Evolutionary conservation across 1,139 yeast genomes (phyloP), one percentile per base, ranked within the genome.

Genomic region (Candida sanyaensis): DNA sequence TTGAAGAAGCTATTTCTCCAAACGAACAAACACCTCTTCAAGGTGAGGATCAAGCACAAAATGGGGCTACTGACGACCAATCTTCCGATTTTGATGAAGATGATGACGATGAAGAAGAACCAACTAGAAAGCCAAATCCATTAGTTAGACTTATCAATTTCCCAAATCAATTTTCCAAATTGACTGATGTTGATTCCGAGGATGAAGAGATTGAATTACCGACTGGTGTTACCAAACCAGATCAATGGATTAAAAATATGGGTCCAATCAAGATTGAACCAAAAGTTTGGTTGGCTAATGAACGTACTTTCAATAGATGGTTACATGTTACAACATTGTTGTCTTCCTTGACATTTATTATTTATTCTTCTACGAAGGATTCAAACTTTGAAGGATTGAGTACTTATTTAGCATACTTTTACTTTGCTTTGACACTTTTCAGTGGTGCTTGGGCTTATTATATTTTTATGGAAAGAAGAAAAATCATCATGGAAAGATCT

Each of bases 231-330:
- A 75, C 77, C 44, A 88, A 86, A 62, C 99, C 99, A 44, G 83
- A 80, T 10, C 72, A 77, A 43, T 82, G 88, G 69, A 77, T 93
- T 60, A 88, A 92, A 63, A 91, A 91, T 64, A 84, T 93, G 33
- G 97, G 97, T 6, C 95, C 97, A 2, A 81, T 91, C 50, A 91
- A 88, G 66, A 91, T 93, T 48, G 99, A 93, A 72, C 96, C 98
- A 31, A 93, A 93, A 66, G 99, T 93, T 34, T 93, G 99, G 98
- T 76, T 93, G 53, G 99, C 99, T 31, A 93, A 93, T 63, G 99
- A 93, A 71, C 87, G 99, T 68, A 93, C 99, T 2, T 92, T 92
- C 70, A 87, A 89, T 74, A 83, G 96, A 67, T 93, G 99, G 99
- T 77, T 93, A 55, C 93, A 88, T 60, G 93, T 92, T 8, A 88